phyloP scores from a whole-genome alignment of 192 early-diverging fungal genomes.

The Coemansia sp. region DNA sequence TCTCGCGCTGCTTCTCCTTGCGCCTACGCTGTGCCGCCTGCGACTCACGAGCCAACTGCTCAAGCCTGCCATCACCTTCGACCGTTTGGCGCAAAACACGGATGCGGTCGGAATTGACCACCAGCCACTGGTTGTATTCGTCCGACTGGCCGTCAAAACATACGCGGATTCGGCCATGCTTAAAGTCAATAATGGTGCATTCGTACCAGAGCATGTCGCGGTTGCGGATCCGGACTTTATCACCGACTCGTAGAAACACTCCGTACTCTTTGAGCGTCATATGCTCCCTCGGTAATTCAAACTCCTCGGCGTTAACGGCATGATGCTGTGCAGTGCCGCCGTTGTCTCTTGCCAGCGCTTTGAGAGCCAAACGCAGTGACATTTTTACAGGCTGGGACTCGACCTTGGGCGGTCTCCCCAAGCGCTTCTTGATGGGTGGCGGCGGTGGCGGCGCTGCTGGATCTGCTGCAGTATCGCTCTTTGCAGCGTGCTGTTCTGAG shows the following conservation, averaged over 20 bases:
- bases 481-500: not conserved
- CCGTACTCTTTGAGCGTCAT: constrained; percentile 46
- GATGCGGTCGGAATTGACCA: constrained; percentile 48
- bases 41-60: constrained; percentile 25
- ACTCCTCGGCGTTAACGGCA: constrained; percentile 18
- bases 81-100: constrained; percentile 36
- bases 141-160: constrained; percentile 32
- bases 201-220: constrained; percentile 49
- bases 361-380: constrained; percentile 31
- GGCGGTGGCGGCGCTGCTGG: not conserved
- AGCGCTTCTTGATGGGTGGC: constrained; percentile 8
- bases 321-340: constrained; percentile 3
- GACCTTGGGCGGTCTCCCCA: constrained; percentile 27
- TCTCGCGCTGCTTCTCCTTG: constrained; percentile 26
- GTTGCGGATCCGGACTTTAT: constrained; percentile 42
- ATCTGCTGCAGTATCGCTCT: not conserved
- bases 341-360: constrained; percentile 10
- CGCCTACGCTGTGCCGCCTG: constrained; percentile 20
- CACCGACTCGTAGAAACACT: constrained; percentile 35
- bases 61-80: constrained; percentile 31
- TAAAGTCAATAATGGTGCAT: constrained; percentile 40
- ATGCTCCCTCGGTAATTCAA: constrained; percentile 43
- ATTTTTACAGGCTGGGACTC: constrained; percentile 21
- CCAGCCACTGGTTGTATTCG: constrained; percentile 45
- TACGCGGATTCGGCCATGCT: constrained; percentile 42